Conservation (phyloP, 805 yeast genomes). For the Cyberlindnera japonica region DNA sequence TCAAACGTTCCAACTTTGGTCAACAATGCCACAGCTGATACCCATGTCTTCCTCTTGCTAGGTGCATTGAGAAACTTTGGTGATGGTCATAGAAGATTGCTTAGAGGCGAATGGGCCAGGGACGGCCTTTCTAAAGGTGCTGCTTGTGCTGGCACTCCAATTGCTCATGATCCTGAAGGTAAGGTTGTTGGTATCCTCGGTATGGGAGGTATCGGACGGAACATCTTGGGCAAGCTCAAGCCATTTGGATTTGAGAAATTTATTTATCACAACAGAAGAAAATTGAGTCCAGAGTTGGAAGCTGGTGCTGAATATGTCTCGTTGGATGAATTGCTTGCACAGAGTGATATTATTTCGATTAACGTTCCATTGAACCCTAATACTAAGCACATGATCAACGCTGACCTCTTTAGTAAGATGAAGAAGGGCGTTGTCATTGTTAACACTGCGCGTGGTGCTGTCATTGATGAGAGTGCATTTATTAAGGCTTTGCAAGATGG, state of each 20-base stretch:
- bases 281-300: conserved; percentile 57
- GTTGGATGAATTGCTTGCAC: conserved; percentile 60
- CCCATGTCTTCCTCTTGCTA: conserved; percentile 59
- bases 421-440: conserved; percentile 73
- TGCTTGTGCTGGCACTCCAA: conserved; percentile 51
- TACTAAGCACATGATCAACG: conserved; percentile 68
- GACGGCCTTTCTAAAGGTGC: conserved; percentile 29
- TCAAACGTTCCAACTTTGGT: conserved; percentile 66
- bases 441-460: conserved; percentile 88
- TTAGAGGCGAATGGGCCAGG: conserved; percentile 60
- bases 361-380: conserved; percentile 72
- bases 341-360: conserved; percentile 68
- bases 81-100: conserved; percentile 49
- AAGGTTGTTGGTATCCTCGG: conserved; percentile 79
- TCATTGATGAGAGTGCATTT: conserved; percentile 63
- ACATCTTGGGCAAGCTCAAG: conserved; percentile 62
- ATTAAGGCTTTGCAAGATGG: conserved; percentile 56
- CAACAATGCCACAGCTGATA: conserved; percentile 68
- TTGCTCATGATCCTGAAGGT: conserved; percentile 75
- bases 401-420: conserved; percentile 58
- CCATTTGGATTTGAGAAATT: conserved; percentile 76
- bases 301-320: conserved; percentile 66
- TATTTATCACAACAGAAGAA: conserved; percentile 66
- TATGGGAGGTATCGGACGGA: conserved; percentile 88
- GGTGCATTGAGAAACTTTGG: conserved; percentile 69